Evolutionary conservation across 2,329 filamentous ascomycete genomes (phyloP).

Genomic region (Aspergillus texensis): DNA sequence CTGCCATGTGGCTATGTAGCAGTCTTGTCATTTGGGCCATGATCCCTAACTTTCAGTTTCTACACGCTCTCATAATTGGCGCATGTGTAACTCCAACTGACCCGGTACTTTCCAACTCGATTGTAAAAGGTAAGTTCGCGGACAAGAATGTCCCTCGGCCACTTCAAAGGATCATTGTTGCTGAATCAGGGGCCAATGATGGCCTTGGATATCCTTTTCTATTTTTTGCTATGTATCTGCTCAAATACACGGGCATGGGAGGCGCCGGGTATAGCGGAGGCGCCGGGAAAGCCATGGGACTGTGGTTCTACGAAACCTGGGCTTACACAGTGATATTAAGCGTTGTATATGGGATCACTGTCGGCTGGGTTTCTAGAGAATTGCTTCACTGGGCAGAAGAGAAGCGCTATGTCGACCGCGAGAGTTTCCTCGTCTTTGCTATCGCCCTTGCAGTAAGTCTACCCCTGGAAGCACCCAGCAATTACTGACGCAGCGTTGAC

Average conservation of each 20-base stretch:
- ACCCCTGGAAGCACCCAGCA: neutral
- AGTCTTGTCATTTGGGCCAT: constrained; percentile 77
- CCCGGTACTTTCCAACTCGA: constrained; percentile 82
- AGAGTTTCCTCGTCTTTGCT: constrained; percentile 85
- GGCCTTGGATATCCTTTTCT: constrained; percentile 87
- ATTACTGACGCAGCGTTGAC: constrained; percentile 10
- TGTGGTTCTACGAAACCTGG: constrained; percentile 88
- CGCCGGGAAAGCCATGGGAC: constrained; percentile 66
- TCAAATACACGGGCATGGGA: constrained; percentile 70
- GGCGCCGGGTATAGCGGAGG: constrained; percentile 61
- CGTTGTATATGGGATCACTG: constrained; percentile 71
- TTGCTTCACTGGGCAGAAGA: constrained; percentile 83
- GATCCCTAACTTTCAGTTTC: constrained; percentile 69
- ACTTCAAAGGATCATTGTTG: constrained; percentile 77
- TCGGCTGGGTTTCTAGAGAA: constrained; percentile 81
- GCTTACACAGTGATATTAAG: constrained; percentile 80
- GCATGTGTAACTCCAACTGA: constrained; percentile 93
- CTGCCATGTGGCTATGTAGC: constrained; percentile 82
- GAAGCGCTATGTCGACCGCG: constrained; percentile 78
- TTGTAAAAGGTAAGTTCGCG: constrained; percentile 91
- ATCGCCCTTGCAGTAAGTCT: constrained; percentile 73
- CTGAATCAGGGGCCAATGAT: constrained; percentile 86
- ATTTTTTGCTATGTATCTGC: constrained; percentile 80
- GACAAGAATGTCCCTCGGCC: constrained; percentile 84
- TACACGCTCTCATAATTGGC: constrained; percentile 78